Evolutionary conservation across 2,329 filamentous ascomycete species (phyloP).

Genomic region (Dissoconium aciculare): DNA sequence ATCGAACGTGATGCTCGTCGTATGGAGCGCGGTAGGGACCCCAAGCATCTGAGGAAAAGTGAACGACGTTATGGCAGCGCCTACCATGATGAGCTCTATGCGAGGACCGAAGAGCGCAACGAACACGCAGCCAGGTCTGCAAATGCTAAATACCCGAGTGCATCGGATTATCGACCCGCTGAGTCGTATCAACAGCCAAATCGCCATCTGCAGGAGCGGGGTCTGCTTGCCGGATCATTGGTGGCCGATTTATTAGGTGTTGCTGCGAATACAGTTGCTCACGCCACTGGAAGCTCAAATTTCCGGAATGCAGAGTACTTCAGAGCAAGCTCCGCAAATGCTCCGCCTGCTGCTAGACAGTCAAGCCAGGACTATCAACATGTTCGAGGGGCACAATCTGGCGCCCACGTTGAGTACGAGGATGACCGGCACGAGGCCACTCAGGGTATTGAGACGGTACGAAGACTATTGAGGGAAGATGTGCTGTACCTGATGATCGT

Average conservation of each 20-base stretch:
- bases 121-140: neutral
- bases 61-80: constrained; percentile 5
- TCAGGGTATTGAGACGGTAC: too few relatives aligned
- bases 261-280: neutral
- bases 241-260: neutral
- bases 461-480: constrained; percentile 22
- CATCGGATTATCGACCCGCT: neutral
- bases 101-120: constrained; percentile 1
- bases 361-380: too few relatives aligned
- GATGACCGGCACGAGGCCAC: too few relatives aligned
- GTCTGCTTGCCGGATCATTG: constrained; percentile 1
- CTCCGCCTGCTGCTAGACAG: too few relatives aligned
- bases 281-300: neutral
- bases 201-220: neutral
- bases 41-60: constrained; percentile 2
- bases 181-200: neutral
- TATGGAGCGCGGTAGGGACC: constrained; percentile 6
- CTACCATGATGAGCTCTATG: constrained; percentile 7
- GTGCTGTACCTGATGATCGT: constrained; percentile 39
- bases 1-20: constrained; percentile 8
- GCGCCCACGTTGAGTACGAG: too few relatives aligned
- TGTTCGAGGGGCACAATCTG: too few relatives aligned
- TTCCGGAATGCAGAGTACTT: neutral
- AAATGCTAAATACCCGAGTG: neutral
- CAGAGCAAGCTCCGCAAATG: too few relatives aligned